Conservation (phyloP, 2,329 filamentous ascomycete genomes). For the Penicillium rolfsii region DNA sequence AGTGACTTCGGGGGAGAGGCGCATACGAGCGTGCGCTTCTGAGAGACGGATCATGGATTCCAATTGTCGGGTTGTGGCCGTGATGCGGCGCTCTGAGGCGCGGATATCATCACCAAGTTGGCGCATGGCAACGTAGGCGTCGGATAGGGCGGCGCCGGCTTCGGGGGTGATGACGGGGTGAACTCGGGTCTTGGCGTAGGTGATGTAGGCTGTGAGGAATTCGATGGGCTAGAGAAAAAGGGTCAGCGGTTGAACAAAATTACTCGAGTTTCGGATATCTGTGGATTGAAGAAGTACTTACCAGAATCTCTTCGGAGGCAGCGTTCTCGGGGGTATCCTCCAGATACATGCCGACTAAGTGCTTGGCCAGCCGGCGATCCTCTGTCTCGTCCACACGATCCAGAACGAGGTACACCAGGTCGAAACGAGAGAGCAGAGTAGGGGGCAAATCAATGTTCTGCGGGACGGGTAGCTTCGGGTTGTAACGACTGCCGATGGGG, state of each 20-base stretch:
- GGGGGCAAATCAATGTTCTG: conserved; percentile 98
- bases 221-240: conserved; percentile 72
- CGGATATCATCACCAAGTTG: conserved; percentile 87
- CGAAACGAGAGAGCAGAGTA: conserved; percentile 92
- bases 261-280: neutral
- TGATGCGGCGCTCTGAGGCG: conserved; percentile 91
- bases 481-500: conserved; percentile 97
- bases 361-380: conserved; percentile 85
- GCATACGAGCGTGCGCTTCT: conserved; percentile 98
- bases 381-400: conserved; percentile 89
- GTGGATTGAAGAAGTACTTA: conserved; percentile 53
- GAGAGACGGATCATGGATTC: conserved; percentile 98
- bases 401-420: conserved; percentile 93
- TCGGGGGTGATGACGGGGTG: conserved; percentile 80
- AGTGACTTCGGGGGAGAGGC: conserved; percentile 75
- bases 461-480: conserved; percentile 90
- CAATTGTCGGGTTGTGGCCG: conserved; percentile 91
- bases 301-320: conserved; percentile 74
- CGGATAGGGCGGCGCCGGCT: conserved; percentile 80
- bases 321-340: conserved; percentile 91
- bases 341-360: conserved; percentile 93
- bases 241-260: conserved; percentile 11
- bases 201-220: conserved; percentile 95
- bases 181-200: conserved; percentile 84
- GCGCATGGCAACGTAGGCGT: conserved; percentile 92